Evolutionary conservation across 1,284 basidiomycete species (phyloP), one percentile per base, ranked within the genome.

Genomic region (Singerocomus rubriflavus): DNA sequence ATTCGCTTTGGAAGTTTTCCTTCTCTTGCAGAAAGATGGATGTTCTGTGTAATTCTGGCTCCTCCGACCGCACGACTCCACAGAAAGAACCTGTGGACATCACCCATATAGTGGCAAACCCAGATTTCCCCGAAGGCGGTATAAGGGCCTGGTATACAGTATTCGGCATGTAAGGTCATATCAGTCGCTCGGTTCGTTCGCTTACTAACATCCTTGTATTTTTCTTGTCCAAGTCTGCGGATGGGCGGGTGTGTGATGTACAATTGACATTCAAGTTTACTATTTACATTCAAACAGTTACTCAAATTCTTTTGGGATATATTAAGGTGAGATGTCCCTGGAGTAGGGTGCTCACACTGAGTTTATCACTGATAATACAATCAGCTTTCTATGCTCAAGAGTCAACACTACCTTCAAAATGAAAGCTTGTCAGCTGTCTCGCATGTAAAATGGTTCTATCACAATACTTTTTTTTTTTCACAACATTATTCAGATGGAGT

Each of bases 61-160:
- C 75, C 72, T 70, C 71, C 3, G 25, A 43, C 73, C 39, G 73
- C 70, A 26, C 67, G 65, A n/a, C 53, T 67, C 53, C 26, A 45
- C 72, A 13, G 57, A 71, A 41, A 63, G 69, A 10, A 46, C 51
- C 14, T 39, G 41, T 9, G 53, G 63, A 29, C 32, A 59, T 21
- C 4, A 21, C 4, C 21, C 21, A 21, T 21, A 21, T 4, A 21
- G 1, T 13, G 7, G 9, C 13, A 4, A 46, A 51, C 6, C 55
- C 21, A 39, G 56, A 54, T 3, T 32, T 56, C 7, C 54, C 65
- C 0, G 65, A 66, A 6, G 66, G 65, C 3, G 67, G 67, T 37
- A 12, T 53, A 14, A 54, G 30, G 13, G 65, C 65, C 12, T 69
- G 66, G 66, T 56, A 57, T 33, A 63, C 65, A 1, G 64, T 66